Evolutionary conservation across 441 rosid species (phyloP).

Genomic region (Mallotus repandus): DNA sequence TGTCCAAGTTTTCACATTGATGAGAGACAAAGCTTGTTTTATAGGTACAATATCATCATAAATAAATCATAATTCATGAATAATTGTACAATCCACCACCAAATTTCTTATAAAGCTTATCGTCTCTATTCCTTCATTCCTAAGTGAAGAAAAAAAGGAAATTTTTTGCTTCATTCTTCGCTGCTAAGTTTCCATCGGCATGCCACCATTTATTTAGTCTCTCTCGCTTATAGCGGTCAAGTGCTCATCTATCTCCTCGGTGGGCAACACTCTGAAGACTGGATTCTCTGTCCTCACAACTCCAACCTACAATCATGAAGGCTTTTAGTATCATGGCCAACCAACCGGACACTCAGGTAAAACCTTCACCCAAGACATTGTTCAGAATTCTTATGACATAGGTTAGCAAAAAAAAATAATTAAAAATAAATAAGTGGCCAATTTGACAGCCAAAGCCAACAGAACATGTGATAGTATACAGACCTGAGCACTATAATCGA

Average conservation of each 20-base stretch:
- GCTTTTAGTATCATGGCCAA: not conserved
- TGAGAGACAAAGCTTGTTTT: not conserved
- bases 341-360: no score
- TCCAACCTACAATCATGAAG: constrained; percentile 62
- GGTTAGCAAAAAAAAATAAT: no score
- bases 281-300: constrained; percentile 75
- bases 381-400: no score
- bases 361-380: not conserved
- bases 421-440: no score
- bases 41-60: not conserved
- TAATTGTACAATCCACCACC: not conserved
- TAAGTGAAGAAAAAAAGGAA: not conserved
- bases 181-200: not conserved
- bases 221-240: constrained; percentile 93
- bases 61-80: not conserved
- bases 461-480: not conserved
- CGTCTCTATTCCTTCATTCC: not conserved
- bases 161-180: not conserved
- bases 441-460: not conserved
- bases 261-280: constrained; percentile 63
- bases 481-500: not conserved
- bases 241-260: constrained; percentile 88
- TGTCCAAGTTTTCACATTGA: not conserved
- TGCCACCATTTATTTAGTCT: constrained; percentile 27
- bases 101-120: not conserved